Percentiles rank a stretch among this genome's conserved stretches.
These are phyloP conservation scores for Mollisia scopiformis DNA, from an alignment of 2,329 filamentous ascomycete species.

Conservation along the genomic window DNA sequence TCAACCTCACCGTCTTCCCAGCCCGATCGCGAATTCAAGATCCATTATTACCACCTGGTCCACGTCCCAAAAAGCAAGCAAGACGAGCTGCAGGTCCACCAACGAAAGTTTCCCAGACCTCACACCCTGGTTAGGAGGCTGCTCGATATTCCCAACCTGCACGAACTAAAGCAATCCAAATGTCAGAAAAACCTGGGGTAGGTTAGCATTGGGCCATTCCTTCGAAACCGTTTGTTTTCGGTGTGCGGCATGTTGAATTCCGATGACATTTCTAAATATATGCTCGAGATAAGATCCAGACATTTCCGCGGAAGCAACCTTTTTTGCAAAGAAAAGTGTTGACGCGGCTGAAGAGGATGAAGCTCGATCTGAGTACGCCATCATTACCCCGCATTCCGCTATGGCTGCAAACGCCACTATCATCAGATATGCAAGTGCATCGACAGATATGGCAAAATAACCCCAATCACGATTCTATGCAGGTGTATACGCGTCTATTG, in stretches of 20 bases:
- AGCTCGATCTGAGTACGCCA: constrained; percentile 5
- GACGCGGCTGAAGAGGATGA: background rate
- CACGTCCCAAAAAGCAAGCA: background rate
- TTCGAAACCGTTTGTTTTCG: too few relatives aligned
- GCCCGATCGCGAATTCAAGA: background rate
- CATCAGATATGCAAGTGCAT: background rate
- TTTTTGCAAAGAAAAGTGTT: background rate
- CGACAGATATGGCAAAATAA: background rate
- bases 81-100: background rate
- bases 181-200: constrained; percentile 35
- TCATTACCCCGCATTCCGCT: constrained; percentile 13
- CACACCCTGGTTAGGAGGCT: constrained; percentile 2
- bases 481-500: background rate
- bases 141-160: constrained; percentile 1
- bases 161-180: constrained; percentile 25
- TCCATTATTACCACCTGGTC: background rate
- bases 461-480: background rate
- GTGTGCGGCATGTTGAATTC: too few relatives aligned
- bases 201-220: constrained; percentile 5
- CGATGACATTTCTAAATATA: background rate
- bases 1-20: background rate
- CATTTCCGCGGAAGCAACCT: constrained; percentile 17
- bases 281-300: constrained; percentile 2
- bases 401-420: background rate
- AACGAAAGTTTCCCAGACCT: background rate